Percentiles rank a stretch among this genome's conserved stretches.
Conservation (phyloP, 208 protist genomes). For the Acanthamoeba castellanii region DNA sequence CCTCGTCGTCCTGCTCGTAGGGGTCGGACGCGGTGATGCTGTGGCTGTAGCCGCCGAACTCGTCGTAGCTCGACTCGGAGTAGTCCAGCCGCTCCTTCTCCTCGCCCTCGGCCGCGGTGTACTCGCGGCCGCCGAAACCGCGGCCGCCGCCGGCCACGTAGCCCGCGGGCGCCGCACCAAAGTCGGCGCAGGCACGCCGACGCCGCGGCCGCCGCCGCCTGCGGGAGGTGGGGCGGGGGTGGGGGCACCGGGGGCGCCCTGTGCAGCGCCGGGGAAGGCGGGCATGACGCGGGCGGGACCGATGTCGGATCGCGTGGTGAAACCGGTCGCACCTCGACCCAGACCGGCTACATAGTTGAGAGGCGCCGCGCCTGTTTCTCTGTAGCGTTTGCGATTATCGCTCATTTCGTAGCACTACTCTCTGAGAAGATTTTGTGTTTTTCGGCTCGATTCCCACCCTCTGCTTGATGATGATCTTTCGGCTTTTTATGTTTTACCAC, state of each 20-base stretch:
- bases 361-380: slow-evolving; percentile 77
- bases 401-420: background rate
- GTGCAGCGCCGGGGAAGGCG: background rate
- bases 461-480: too few relatives aligned
- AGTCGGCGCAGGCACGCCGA: background rate
- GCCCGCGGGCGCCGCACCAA: slow-evolving; percentile 68
- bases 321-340: slow-evolving; percentile 92
- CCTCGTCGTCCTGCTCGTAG: slow-evolving; percentile 93
- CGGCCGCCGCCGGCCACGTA: slow-evolving; percentile 65
- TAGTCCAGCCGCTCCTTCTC: slow-evolving; percentile 73
- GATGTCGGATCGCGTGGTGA: slow-evolving; percentile 94
- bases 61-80: slow-evolving; percentile 89
- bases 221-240: background rate
- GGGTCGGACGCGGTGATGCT: slow-evolving; percentile 82
- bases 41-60: slow-evolving; percentile 86
- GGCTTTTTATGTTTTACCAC: too few relatives aligned
- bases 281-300: slow-evolving; percentile 85
- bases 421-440: too few relatives aligned
- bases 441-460: too few relatives aligned
- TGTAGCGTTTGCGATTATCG: background rate
- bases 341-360: slow-evolving; percentile 92
- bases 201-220: slow-evolving; percentile 1
- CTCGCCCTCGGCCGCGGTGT: slow-evolving; percentile 14
- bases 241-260: slow-evolving; percentile 5
- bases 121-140: slow-evolving; percentile 53